A percentile compares a stretch with the other conserved stretches of the same genome.
Evolutionary conservation across 257 asterid genomes (phyloP).

Genomic region (Dorcoceras hygrometricum): DNA sequence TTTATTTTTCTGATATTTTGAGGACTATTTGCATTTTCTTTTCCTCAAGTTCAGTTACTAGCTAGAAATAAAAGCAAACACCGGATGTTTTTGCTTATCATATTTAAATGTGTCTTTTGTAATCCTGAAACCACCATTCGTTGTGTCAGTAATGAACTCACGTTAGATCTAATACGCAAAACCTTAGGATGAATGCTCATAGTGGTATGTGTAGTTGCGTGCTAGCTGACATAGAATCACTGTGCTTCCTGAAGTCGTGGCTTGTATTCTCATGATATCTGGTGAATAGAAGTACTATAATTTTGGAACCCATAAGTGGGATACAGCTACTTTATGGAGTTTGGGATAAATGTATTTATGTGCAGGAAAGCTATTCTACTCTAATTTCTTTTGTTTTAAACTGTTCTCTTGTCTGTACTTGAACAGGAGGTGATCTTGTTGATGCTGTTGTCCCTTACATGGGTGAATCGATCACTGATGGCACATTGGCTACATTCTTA

Average conservation of each 20-base stretch:
- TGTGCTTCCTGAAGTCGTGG: neutral
- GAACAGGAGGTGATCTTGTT: constrained; percentile 60
- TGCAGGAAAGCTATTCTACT: constrained; percentile 11
- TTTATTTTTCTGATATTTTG: constrained; percentile 12
- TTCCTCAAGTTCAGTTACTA: neutral
- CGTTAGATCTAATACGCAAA: no score
- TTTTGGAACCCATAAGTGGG: neutral
- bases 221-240: neutral
- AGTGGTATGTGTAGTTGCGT: neutral
- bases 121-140: no score
- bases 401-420: constrained; percentile 18
- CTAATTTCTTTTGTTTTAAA: constrained; percentile 7
- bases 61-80: neutral
- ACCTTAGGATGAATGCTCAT: neutral
- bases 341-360: constrained; percentile 7
- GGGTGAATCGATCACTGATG: constrained; percentile 97
- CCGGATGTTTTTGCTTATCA: neutral
- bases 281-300: no score
- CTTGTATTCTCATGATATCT: neutral
- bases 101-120: neutral
- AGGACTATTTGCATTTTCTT: constrained; percentile 11
- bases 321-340: neutral
- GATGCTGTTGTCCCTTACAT: constrained; percentile 94
- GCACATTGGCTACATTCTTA: constrained; percentile 80
- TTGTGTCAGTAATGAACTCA: neutral